A percentile compares a stretch with the other conserved stretches of the same genome.
phyloP scores from a whole-genome alignment of 306 rosid species.

The Cercis canadensis region DNA sequence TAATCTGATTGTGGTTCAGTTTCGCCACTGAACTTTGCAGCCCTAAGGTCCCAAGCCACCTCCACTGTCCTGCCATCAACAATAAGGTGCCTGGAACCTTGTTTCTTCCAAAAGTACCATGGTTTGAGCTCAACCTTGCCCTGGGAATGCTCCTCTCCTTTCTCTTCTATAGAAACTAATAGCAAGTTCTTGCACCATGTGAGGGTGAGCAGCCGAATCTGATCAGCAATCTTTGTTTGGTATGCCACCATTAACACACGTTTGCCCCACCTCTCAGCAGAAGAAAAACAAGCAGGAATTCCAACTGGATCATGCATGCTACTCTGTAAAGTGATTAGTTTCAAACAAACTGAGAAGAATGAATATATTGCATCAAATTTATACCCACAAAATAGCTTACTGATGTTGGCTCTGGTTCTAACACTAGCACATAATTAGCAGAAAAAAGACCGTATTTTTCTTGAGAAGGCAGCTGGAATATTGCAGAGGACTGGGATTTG shows the following conservation, averaged over 20 bases:
- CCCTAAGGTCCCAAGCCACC: slow-evolving; percentile 84
- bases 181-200: slow-evolving; percentile 92
- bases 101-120: slow-evolving; percentile 94
- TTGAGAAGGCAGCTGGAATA: too few relatives aligned
- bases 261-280: slow-evolving; percentile 67
- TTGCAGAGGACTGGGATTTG: too few relatives aligned
- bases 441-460: too few relatives aligned
- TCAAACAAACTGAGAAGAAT: too few relatives aligned
- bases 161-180: slow-evolving; percentile 71
- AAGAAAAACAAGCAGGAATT: slow-evolving; percentile 78
- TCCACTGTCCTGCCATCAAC: slow-evolving; percentile 66
- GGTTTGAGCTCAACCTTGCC: slow-evolving; percentile 94
- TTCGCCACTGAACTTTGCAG: slow-evolving; percentile 76
- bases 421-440: too few relatives aligned
- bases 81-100: slow-evolving; percentile 74
- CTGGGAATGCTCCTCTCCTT: slow-evolving; percentile 46
- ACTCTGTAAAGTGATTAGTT: too few relatives aligned
- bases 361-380: too few relatives aligned
- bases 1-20: slow-evolving; percentile 78
- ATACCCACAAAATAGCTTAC: too few relatives aligned
- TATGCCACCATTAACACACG: slow-evolving; percentile 69
- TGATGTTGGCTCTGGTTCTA: too few relatives aligned
- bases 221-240: slow-evolving; percentile 77
- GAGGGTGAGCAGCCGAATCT: slow-evolving; percentile 71
- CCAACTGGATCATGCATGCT: slow-evolving; percentile 81